Conservation (phyloP, 768 basidiomycete species). For the Lanmaoa rubissima region DNA sequence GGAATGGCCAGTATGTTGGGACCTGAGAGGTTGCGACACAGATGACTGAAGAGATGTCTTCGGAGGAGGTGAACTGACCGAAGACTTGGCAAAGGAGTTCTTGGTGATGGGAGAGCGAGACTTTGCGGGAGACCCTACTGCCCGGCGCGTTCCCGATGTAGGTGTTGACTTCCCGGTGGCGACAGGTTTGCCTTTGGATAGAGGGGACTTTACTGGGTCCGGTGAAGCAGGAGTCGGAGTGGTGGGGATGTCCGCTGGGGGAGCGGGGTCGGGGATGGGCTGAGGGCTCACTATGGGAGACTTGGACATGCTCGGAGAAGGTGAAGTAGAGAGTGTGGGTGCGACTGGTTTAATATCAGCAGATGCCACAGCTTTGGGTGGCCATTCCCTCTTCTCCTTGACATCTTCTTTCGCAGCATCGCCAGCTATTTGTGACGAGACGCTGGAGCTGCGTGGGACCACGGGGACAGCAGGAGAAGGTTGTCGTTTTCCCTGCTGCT, state of each 20-base stretch:
- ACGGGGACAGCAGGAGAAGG: slow-evolving; percentile 36
- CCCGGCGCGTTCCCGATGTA: slow-evolving; percentile 19
- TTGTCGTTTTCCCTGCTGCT: slow-evolving; percentile 73
- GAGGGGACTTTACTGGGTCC: slow-evolving; percentile 21
- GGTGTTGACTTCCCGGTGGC: slow-evolving; percentile 22
- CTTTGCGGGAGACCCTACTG: slow-evolving; percentile 30
- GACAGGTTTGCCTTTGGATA: slow-evolving; percentile 19
- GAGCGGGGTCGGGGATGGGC: slow-evolving; percentile 26
- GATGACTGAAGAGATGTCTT: slow-evolving; percentile 36
- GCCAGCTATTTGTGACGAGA: slow-evolving; percentile 58
- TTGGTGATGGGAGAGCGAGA: slow-evolving; percentile 21
- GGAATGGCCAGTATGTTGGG: slow-evolving; percentile 44
- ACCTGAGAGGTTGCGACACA: slow-evolving; percentile 35
- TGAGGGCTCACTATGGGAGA: slow-evolving; percentile 29
- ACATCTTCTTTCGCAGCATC: slow-evolving; percentile 65
- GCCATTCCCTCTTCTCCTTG: slow-evolving; percentile 78
- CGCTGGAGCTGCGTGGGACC: slow-evolving; percentile 63
- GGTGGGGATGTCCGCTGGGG: slow-evolving; percentile 15
- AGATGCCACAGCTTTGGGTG: slow-evolving; percentile 48
- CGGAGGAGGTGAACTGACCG: slow-evolving; percentile 26
- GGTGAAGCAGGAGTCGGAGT: slow-evolving; percentile 24
- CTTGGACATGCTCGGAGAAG: slow-evolving; percentile 19
- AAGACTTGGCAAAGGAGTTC: slow-evolving; percentile 22
- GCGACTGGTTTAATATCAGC: slow-evolving; percentile 34
- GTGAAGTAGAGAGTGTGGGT: slow-evolving; percentile 37